Base-by-base conservation (phyloP, 768 basidiomycete species). In the Tricholoma flavovirens region DNA sequence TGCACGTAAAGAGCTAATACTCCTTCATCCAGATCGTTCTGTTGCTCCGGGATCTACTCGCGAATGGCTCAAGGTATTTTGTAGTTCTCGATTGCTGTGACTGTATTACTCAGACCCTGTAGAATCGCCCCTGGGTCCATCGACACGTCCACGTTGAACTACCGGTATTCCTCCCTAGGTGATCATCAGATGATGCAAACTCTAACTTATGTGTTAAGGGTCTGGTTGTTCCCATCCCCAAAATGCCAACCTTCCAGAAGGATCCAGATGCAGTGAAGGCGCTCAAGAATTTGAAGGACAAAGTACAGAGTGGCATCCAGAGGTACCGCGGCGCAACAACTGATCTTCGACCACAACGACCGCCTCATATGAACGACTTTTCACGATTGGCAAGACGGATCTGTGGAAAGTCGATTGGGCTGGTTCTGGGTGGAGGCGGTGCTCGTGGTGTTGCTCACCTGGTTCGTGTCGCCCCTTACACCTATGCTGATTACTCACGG, bases 351-450 rank as follows among this genome's bases (percentile, higher is more conserved):
- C 90, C 86, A 14, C 86, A 89, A 66, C 81, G 90, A 1, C 82
- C 84, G n/a, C 82, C 88, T 4, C 86, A 93, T 66, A 83, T 82
- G 59, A 93, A 88, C 61, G 97, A 99, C 67, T 98, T 98, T 68
- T 87, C 93, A 8, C 80, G 97, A 19, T 73, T 99, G 36, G 97
- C 97, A 1, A 76, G 97, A 55, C 74, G 94, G 50, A 82, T 98
- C 35, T 97, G 94, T 65, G 97, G 95, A 12, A 90, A 86, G 64
- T 92, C 90, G 7, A 89, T 98, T 56, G 97, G 95, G 1, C 74
- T 99, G 43, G 94, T 98, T 6, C 80, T 99, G 1, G 97, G 97
- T 17, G 97, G 97, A 5, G 97, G 97, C n/a, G 97, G 97, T 15
- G 97, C 95, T 14, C 81, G 97, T 40, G 97, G 79, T 49, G 74